Evolutionary conservation across 2,329 filamentous ascomycete species (phyloP), one percentile per base, ranked within the genome.

Genomic region (Endoconidiophora laricicola): DNA sequence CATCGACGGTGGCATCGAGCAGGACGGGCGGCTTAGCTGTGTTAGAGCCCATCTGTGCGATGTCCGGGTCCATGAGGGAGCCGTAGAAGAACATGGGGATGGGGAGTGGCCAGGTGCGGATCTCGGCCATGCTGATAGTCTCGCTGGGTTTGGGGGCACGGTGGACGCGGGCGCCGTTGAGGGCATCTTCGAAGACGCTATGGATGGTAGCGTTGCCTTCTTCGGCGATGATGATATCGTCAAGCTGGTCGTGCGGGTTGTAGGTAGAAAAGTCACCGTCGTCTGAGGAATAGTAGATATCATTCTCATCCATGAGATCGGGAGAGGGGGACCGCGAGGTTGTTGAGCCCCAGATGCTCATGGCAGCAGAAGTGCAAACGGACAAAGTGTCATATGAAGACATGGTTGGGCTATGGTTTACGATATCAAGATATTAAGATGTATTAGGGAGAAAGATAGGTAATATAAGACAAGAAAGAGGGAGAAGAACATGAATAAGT

Each of bases 11-110:
- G 7, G 46, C 50, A 14, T 37, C n/a, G 4, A 18, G 12, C 6
- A 52, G 22, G 33, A 24, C 18, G 6, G 50, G 50, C 4, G 23
- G 18, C 4, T 18, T 10, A 4, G 20, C 6, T 18, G 43, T 20
- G 12, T 26, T 37, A 9, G 50, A 24, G 36, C 41, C 50, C 50
- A 52, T 52, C 42, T 52, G 50, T 7, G 46, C 7, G n/a, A 52
- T 46, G 18, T 52, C 46, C 2, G 46, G 36, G 50, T 52, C 50
- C 46, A 49, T 49, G 9, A 52, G 26, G 23, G 46, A 49, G 6
- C 50, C 46, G 24, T 52, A 52, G 33, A 52, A 38, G 23, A 52
- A 52, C 4, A 52, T 38, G 26, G 46, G 46, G 12, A 49, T 44
- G n/a, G 46, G 50, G 3, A n/a, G 4, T 4, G 23, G 16, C 9